Conservation (phyloP, 202 grass and related monocot species). For the Eragrostis tef region DNA sequence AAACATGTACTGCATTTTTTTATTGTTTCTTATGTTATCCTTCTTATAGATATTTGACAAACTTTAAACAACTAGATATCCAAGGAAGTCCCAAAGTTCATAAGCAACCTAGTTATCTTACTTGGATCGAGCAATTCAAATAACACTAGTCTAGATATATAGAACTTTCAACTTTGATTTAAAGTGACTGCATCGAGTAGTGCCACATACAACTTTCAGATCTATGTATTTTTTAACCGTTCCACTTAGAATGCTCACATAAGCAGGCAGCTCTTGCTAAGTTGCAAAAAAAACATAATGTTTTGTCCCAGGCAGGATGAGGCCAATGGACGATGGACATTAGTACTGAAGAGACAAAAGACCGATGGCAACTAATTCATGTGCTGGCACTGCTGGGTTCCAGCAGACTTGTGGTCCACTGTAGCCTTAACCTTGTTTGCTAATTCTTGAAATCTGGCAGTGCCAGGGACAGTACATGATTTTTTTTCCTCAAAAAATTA, state of each 20-base stretch:
- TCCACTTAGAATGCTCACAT: constrained; percentile 29
- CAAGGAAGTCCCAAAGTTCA: background rate
- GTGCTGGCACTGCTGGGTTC: constrained; percentile 40
- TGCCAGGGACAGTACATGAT: constrained; percentile 18
- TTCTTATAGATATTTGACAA: constrained; percentile 20
- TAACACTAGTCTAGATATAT: background rate
- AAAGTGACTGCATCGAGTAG: background rate
- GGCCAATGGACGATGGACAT: constrained; percentile 41
- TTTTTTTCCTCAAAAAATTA: constrained; percentile 27
- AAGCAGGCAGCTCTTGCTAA: constrained; percentile 2
- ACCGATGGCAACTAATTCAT: constrained; percentile 51
- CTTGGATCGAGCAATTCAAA: background rate
- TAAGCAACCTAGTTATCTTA: background rate
- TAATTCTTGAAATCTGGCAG: constrained; percentile 46
- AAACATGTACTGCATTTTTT: background rate
- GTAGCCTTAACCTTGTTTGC: constrained; percentile 45
- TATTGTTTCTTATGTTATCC: background rate
- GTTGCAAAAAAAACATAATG: background rate
- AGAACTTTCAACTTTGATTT: background rate
- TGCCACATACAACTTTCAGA: constrained; percentile 4
- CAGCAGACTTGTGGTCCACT: constrained; percentile 52
- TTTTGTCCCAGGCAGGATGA: background rate
- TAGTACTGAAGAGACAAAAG: constrained; percentile 53
- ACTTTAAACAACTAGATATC: constrained; percentile 9
- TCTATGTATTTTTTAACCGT: constrained; percentile 12